phyloP scores from a whole-genome alignment of 2,329 filamentous ascomycete genomes.

The Hysterium pulicare region DNA sequence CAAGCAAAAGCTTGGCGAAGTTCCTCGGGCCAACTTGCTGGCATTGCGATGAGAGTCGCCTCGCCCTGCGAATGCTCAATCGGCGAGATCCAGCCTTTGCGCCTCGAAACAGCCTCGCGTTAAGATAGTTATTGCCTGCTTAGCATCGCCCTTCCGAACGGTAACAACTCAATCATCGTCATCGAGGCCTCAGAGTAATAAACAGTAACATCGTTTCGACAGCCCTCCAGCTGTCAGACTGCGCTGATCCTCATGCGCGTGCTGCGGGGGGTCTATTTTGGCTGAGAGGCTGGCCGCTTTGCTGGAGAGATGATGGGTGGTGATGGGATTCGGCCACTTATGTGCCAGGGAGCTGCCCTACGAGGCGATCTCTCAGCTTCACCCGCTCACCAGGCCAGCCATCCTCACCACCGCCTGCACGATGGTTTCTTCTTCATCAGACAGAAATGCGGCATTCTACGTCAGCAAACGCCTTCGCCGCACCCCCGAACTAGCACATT shows the following conservation, averaged over 20 bases:
- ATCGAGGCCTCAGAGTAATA: too few relatives aligned
- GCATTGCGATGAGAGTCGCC: too few relatives aligned
- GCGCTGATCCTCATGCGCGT: slow-evolving; percentile 7
- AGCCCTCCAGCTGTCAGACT: slow-evolving; percentile 1
- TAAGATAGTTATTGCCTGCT: too few relatives aligned
- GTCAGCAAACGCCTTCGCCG: slow-evolving; percentile 2
- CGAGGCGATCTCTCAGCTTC: slow-evolving; percentile 20
- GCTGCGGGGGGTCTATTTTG: slow-evolving; percentile 19
- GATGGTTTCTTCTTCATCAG: background rate
- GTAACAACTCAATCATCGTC: too few relatives aligned
- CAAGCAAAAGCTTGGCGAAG: too few relatives aligned
- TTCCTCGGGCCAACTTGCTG: too few relatives aligned
- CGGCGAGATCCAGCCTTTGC: too few relatives aligned
- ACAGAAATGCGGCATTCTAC: background rate
- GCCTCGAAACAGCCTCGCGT: too few relatives aligned
- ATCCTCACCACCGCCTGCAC: too few relatives aligned
- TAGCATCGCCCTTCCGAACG: too few relatives aligned
- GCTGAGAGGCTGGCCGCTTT: slow-evolving; percentile 16
- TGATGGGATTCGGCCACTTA: slow-evolving; percentile 11
- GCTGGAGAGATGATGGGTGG: slow-evolving; percentile 2
- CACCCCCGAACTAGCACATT: slow-evolving; percentile 2
- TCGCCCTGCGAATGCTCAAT: too few relatives aligned
- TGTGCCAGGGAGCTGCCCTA: slow-evolving; percentile 15
- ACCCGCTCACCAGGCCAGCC: slow-evolving; percentile 1
- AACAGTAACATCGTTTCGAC: too few relatives aligned